Percentiles rank a stretch among this genome's conserved stretches.
These are phyloP conservation scores for Zymoseptoria pseudotritici DNA, from an alignment of 2,329 filamentous ascomycete genomes.

Conservation along the genomic window DNA sequence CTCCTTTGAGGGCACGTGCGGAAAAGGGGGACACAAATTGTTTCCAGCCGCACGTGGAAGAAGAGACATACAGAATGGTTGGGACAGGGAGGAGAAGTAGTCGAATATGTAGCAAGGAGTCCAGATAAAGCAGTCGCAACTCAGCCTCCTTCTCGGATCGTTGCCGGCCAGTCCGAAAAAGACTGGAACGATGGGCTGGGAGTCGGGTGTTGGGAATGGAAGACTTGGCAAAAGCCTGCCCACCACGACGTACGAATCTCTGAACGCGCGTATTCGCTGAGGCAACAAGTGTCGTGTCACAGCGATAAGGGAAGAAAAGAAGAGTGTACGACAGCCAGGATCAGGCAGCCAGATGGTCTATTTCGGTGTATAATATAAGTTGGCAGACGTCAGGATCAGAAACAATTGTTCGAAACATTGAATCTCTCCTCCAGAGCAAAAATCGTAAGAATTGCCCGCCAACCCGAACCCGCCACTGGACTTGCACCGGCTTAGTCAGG, in stretches of 20 bases:
- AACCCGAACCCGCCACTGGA: background rate
- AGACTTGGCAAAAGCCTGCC: background rate
- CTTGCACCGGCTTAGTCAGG: background rate
- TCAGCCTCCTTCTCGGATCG: background rate
- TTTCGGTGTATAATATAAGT: background rate
- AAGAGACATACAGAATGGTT: background rate
- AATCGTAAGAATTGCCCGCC: background rate
- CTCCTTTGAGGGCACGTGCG: background rate
- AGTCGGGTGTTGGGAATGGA: background rate
- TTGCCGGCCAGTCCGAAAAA: background rate
- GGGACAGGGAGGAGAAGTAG: background rate
- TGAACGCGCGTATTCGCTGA: background rate
- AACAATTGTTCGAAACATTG: background rate
- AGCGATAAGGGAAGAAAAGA: background rate
- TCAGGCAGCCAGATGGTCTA: background rate
- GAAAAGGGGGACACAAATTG: background rate
- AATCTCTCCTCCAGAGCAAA: background rate
- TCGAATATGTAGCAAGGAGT: background rate
- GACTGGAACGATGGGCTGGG: background rate
- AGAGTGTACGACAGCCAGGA: background rate
- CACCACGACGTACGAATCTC: background rate
- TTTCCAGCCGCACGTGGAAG: background rate
- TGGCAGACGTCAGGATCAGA: background rate
- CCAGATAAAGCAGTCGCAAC: background rate
- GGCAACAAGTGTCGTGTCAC: background rate